These are phyloP conservation scores for Alternaria consortialis DNA, from an alignment of 2,329 filamentous ascomycete genomes.

Conservation along the genomic window DNA sequence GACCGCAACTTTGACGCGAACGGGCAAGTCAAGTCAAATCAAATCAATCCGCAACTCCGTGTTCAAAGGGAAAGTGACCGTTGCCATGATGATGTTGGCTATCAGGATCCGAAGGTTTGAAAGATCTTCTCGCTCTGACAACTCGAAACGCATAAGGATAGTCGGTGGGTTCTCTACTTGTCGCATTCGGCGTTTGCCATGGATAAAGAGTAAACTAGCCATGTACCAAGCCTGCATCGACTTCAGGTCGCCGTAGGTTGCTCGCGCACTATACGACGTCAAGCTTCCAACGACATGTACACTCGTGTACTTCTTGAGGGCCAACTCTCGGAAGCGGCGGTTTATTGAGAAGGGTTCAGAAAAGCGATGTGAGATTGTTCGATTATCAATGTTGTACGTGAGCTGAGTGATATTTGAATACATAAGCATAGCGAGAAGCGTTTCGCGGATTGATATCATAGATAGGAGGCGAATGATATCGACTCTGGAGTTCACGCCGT, in stretches of 20 bases:
- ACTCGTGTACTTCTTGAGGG: not conserved
- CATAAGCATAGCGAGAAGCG: not conserved
- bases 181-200: not conserved
- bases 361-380: not conserved
- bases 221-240: not conserved
- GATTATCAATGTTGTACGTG: not conserved
- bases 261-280: not conserved
- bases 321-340: not conserved
- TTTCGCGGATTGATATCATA: not conserved
- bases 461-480: not conserved
- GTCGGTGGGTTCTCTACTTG: not conserved
- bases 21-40: not conserved
- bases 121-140: not conserved
- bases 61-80: not conserved
- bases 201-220: not conserved
- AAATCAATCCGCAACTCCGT: not conserved
- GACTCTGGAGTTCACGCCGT: not conserved
- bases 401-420: not conserved
- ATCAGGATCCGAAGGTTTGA: not conserved
- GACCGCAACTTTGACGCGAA: not conserved
- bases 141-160: not conserved
- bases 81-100: not conserved
- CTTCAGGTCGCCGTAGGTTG: not conserved
- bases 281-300: not conserved
- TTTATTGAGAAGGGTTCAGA: not conserved